These are phyloP conservation scores for Sordariomycetes sp. DNA, from an alignment of 2,329 filamentous ascomycete species.

Conservation along the genomic window DNA sequence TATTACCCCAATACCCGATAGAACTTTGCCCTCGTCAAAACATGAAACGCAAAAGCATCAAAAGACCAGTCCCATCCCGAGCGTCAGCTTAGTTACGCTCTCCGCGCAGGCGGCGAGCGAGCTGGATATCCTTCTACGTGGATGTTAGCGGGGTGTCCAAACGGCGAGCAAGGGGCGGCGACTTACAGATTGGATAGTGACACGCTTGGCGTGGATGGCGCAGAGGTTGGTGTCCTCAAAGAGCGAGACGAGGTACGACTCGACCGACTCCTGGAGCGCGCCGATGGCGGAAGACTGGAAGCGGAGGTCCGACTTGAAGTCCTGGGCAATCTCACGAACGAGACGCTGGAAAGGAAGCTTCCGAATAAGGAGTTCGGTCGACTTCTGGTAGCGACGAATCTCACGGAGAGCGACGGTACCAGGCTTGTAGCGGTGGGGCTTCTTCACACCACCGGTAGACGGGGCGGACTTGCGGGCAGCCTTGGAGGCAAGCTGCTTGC, in stretches of 20 bases:
- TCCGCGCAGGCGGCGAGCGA: conserved; percentile 87
- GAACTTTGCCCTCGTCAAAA: conserved; percentile 2
- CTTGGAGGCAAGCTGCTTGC: conserved; percentile 99
- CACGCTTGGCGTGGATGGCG: conserved; percentile 98
- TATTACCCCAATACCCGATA: conserved; percentile 1
- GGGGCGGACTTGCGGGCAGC: conserved; percentile 96
- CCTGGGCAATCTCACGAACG: conserved; percentile 91
- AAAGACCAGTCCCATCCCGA: background rate
- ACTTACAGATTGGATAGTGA: conserved; percentile 69
- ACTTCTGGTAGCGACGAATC: conserved; percentile 97
- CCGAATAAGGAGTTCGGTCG: conserved; percentile 87
- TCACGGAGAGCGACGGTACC: conserved; percentile 96
- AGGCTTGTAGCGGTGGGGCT: conserved; percentile 83
- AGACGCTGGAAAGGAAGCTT: conserved; percentile 97
- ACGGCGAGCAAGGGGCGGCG: too few relatives aligned
- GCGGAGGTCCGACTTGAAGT: conserved; percentile 89
- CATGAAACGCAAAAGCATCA: background rate
- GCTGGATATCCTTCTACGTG: conserved; percentile 74
- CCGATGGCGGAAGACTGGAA: conserved; percentile 98
- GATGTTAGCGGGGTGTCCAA: background rate
- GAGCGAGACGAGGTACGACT: conserved; percentile 95
- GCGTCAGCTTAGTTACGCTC: conserved; percentile 61
- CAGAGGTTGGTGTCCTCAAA: conserved; percentile 98
- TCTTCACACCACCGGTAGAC: conserved; percentile 94
- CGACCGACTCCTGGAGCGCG: conserved; percentile 94